Evolutionary conservation across 257 asterid species (phyloP), one percentile per base, ranked within the genome.

Genomic region (Forsythia viridissima): DNA sequence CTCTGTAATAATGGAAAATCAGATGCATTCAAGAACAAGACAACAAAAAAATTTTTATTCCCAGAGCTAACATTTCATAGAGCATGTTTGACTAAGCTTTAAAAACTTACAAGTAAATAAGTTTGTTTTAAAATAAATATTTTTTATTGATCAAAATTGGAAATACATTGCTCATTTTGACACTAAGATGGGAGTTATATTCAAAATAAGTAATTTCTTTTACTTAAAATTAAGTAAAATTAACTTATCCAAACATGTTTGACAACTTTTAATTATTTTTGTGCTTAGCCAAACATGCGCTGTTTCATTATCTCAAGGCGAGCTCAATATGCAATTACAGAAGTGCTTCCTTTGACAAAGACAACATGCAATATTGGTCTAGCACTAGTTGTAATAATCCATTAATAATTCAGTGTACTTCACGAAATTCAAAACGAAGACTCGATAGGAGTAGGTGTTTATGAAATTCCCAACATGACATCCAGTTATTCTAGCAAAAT

Each of bases 1-100:
- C 90, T 83, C 97, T 94, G 92, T 69, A 44, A 76, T 11, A 83
- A 77, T 38, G 21, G 67, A 59, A 70, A 70, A 46, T 52, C 51
- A 71, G 77, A 39, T 6, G 24, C 39, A 39, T n/a, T 78, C 57
- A 71, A 78, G 30, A 76, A 30, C 18, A 13, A 21, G 48, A 37
- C 18, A 42, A 34, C 52, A 5, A 67, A 66, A 39, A 70, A 40
- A 42, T 20, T 42, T 41, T 59, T 9, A 4, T 30, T 43, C 20
- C n/a, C 38, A 24, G 34, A 38, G 1, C 51, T 8, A 21, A 70
- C 38, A 40, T 71, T 51, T n/a, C 18, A 76, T 52, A 42, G 34
- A 21, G 24, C 5, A 59, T 59, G 37, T 20, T 3, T 20, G 36
- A n/a, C 20, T 48, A 59, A n/a, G 37, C 37, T 59, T 59, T n/a